Evolutionary conservation across 805 yeast species (phyloP), one percentile per base, ranked within the genome.

Genomic region (Sporopachydermia lactativora): DNA sequence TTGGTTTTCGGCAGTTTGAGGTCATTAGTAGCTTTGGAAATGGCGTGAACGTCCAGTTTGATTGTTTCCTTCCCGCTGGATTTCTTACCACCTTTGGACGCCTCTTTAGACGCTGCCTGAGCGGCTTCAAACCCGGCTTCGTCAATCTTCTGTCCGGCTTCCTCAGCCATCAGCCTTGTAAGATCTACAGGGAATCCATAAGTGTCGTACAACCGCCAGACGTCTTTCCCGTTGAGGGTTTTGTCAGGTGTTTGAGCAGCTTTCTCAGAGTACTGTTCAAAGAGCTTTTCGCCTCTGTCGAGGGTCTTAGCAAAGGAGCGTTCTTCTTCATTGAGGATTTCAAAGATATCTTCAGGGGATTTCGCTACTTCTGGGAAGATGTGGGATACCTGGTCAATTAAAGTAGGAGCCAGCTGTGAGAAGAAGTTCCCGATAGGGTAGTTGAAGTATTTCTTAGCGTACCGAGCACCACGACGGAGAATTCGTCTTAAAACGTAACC

Each of bases 141-240:
- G 59, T 92, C 96, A 48, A 92, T 89, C 53, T 77, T 79, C 52
- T 92, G 73, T 15, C 94, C 94, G 44, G 92, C 84, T 64, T 92
- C 99, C 62, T 89, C 97, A 37, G 98, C 98, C 99, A 92, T 92
- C 58, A 92, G 73, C 59, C 95, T 77, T 19, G 99, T 92, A 57
- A 92, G 73, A 64, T 92, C 99, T 43, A 86, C 96, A 34, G 99
- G 99, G 81, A 92, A 92, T 44, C 99, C 99, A 57, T 89, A 92
- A 8, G 99, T 92, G 54, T 92, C 99, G 54, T 92, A 92, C 52
- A 92, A 70, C 65, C 99, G 77, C 99, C 99, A 92, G 34, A 92
- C 98, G 59, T 89, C 96, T 53, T 74, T 79, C 59, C 99, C 99
- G 39, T 82, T 74, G 47, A 92, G 71, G 34, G 81, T 73, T 60